phyloP scores from a whole-genome alignment of 805 yeast species.

The Cyberlindnera mycetangii region DNA sequence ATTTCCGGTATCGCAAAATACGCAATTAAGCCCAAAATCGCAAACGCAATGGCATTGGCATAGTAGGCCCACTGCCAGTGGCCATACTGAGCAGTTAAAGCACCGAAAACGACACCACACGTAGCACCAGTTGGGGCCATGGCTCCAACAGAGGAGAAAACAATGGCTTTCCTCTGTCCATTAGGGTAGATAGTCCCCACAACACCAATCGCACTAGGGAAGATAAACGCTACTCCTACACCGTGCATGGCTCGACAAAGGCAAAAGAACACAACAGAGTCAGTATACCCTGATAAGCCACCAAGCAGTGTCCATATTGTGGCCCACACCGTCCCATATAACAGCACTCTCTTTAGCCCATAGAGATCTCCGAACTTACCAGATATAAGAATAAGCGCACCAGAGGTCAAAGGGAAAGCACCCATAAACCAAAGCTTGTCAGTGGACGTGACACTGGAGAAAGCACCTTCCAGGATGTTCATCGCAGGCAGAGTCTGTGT shows the following conservation, averaged over 20 bases:
- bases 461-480: slow-evolving; percentile 32
- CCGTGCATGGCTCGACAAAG: slow-evolving; percentile 59
- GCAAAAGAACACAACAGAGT: slow-evolving; percentile 48
- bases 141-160: slow-evolving; percentile 36
- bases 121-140: slow-evolving; percentile 52
- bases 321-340: slow-evolving; percentile 55
- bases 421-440: slow-evolving; percentile 65
- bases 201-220: slow-evolving; percentile 61
- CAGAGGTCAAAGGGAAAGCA: slow-evolving; percentile 65
- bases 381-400: slow-evolving; percentile 65
- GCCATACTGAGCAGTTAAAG: slow-evolving; percentile 39
- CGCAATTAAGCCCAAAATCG: slow-evolving; percentile 31
- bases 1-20: slow-evolving; percentile 34
- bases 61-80: slow-evolving; percentile 53
- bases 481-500: slow-evolving; percentile 37
- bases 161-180: slow-evolving; percentile 48
- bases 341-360: slow-evolving; percentile 53
- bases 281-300: slow-evolving; percentile 54
- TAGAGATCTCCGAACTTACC: slow-evolving; percentile 73
- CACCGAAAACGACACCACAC: slow-evolving; percentile 50
- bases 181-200: slow-evolving; percentile 44
- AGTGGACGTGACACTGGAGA: slow-evolving; percentile 27
- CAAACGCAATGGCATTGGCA: slow-evolving; percentile 36
- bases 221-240: slow-evolving; percentile 52
- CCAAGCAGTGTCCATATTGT: slow-evolving; percentile 56